phyloP scores from a whole-genome alignment of 805 yeast genomes.

The Wickerhamiella qilinensis region DNA sequence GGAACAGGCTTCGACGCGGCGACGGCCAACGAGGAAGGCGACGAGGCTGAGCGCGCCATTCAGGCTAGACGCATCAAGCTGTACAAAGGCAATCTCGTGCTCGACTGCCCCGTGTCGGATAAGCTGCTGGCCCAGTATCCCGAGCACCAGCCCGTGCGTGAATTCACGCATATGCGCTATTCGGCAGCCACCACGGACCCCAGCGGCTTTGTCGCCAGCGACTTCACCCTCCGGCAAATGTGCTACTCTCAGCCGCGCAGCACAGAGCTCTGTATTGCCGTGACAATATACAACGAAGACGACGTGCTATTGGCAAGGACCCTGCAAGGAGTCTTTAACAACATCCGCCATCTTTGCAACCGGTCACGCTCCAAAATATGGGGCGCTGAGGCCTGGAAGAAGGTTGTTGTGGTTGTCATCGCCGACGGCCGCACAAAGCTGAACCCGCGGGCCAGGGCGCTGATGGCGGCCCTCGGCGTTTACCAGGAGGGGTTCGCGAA shows the following conservation, averaged over 20 bases:
- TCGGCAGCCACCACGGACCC: constrained; percentile 94
- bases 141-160: constrained; percentile 35
- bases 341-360: constrained; percentile 58
- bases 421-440: constrained; percentile 85
- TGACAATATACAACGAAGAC: constrained; percentile 83
- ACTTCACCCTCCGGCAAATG: constrained; percentile 70
- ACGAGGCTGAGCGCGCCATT: constrained; percentile 15
- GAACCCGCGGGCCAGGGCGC: constrained; percentile 59
- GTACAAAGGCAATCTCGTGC: constrained; percentile 63
- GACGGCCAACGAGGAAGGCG: constrained; percentile 7
- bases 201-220: constrained; percentile 37
- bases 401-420: constrained; percentile 74
- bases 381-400: constrained; percentile 96
- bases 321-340: constrained; percentile 77
- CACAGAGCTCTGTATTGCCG: constrained; percentile 72
- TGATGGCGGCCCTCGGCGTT: constrained; percentile 74
- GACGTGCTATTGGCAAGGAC: constrained; percentile 73
- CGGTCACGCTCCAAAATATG: constrained; percentile 51
- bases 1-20: constrained; percentile 6
- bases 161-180: constrained; percentile 77
- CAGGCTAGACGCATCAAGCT: constrained; percentile 33
- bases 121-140: constrained; percentile 41
- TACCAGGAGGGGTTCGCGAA: constrained; percentile 95
- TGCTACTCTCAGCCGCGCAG: constrained; percentile 62
- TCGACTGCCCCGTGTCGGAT: constrained; percentile 80